Evolutionary conservation across 805 yeast genomes (phyloP).

Genomic region (Teunomyces tritomae): DNA sequence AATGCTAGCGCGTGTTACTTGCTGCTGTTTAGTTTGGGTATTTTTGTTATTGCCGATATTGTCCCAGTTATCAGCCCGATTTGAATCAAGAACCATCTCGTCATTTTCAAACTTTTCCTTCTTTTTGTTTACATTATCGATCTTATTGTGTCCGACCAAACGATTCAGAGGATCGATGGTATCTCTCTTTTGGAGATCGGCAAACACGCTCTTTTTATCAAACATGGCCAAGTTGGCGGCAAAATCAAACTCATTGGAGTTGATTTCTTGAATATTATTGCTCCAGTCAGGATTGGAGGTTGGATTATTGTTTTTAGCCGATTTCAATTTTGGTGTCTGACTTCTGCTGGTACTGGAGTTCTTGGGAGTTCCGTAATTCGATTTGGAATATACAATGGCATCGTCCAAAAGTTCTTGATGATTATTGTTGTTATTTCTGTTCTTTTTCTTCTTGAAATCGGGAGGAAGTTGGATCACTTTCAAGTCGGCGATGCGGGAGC

Average conservation of each 20-base stretch:
- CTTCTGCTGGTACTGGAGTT: constrained; percentile 4
- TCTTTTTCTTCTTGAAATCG: constrained; percentile 12
- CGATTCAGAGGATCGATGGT: constrained; percentile 57
- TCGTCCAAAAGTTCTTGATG: constrained; percentile 20
- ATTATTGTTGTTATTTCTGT: constrained; percentile 15
- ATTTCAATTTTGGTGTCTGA: constrained; percentile 3
- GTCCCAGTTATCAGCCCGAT: constrained; percentile 54
- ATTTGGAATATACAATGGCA: constrained; percentile 25
- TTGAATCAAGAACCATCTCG: constrained; percentile 66
- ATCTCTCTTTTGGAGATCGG: constrained; percentile 68
- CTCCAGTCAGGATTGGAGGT: constrained; percentile 46
- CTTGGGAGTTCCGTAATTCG: constrained; percentile 4
- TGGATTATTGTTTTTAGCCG: constrained; percentile 4
- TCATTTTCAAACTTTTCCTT: constrained; percentile 59
- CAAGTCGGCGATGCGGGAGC: constrained; percentile 49
- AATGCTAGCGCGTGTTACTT: background rate
- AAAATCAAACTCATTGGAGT: constrained; percentile 77
- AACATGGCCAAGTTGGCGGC: constrained; percentile 77
- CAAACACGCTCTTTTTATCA: constrained; percentile 76
- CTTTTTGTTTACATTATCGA: constrained; percentile 22
- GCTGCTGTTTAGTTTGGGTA: constrained; percentile 10
- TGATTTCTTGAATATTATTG: constrained; percentile 43
- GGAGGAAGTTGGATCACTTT: constrained; percentile 56
- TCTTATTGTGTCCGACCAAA: constrained; percentile 72
- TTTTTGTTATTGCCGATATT: constrained; percentile 25